Evolutionary conservation across 371 early-diverging fungal genomes (phyloP).

Genomic region (Mucor circinelloides): DNA sequence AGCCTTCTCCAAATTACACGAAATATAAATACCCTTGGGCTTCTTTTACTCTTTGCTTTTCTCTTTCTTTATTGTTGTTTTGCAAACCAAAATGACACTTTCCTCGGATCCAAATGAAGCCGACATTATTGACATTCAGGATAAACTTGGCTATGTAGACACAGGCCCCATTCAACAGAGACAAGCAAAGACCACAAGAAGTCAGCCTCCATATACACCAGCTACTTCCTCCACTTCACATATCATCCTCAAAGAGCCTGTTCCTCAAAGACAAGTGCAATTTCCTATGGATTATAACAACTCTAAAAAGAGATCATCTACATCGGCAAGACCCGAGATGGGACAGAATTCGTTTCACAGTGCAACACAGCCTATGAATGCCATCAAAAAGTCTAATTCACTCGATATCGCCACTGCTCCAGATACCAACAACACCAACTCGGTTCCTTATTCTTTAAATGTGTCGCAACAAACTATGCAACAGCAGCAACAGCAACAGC

Average conservation of each 20-base stretch:
- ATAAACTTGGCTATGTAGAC: conserved; percentile 22
- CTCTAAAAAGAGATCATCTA: neutral
- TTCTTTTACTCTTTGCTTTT: neutral
- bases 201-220: neutral
- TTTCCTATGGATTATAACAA: neutral
- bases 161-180: neutral
- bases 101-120: neutral
- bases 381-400: neutral
- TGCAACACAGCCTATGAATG: neutral
- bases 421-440: neutral
- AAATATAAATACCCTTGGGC: neutral
- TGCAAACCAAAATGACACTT: neutral
- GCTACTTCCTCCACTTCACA: conserved; percentile 3
- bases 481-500: neutral
- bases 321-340: neutral
- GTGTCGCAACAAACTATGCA: neutral
- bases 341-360: neutral
- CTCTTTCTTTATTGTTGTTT: neutral
- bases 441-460: neutral
- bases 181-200: neutral
- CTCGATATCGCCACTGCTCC: neutral
- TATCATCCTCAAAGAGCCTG: conserved; percentile 18
- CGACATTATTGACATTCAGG: conserved; percentile 20
- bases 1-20: neutral
- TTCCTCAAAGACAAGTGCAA: conserved; percentile 10